A percentile compares a stretch with the other conserved stretches of the same genome.
phyloP scores from a whole-genome alignment of 1,284 basidiomycete species.

The Cryptococcus sp. region DNA sequence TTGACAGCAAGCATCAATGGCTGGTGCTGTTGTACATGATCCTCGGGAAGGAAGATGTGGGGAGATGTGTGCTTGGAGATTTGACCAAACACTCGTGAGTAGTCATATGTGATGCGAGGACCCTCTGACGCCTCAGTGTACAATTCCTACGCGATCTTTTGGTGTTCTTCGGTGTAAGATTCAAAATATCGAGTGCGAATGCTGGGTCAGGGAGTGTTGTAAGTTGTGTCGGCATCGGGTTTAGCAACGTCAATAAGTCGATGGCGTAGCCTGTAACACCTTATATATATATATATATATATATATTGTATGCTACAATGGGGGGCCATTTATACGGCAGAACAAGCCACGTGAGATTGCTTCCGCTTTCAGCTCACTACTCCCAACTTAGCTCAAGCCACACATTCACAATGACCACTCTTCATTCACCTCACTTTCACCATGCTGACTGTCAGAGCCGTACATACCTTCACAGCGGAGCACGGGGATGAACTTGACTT shows the following conservation, averaged over 20 bases:
- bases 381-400: background rate
- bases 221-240: slow-evolving; percentile 51
- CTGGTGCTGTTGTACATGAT: slow-evolving; percentile 89
- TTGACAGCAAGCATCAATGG: slow-evolving; percentile 84
- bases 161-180: slow-evolving; percentile 67
- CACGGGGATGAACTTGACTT: slow-evolving; percentile 92
- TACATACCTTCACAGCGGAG: slow-evolving; percentile 68
- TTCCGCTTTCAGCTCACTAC: too few relatives aligned
- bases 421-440: background rate
- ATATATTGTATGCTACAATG: too few relatives aligned
- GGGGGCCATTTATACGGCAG: too few relatives aligned
- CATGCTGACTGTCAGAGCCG: slow-evolving; percentile 35
- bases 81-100: slow-evolving; percentile 76
- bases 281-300: too few relatives aligned
- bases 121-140: slow-evolving; percentile 55
- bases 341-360: too few relatives aligned
- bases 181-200: slow-evolving; percentile 50
- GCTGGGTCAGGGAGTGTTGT: slow-evolving; percentile 29
- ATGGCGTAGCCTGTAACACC: slow-evolving; percentile 21
- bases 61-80: slow-evolving; percentile 76
- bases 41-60: slow-evolving; percentile 92
- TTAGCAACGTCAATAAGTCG: slow-evolving; percentile 51
- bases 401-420: background rate
- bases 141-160: slow-evolving; percentile 84
- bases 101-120: background rate